Evolutionary conservation across 1,139 yeast genomes (phyloP).

Genomic region (Zygoascus sp.): DNA sequence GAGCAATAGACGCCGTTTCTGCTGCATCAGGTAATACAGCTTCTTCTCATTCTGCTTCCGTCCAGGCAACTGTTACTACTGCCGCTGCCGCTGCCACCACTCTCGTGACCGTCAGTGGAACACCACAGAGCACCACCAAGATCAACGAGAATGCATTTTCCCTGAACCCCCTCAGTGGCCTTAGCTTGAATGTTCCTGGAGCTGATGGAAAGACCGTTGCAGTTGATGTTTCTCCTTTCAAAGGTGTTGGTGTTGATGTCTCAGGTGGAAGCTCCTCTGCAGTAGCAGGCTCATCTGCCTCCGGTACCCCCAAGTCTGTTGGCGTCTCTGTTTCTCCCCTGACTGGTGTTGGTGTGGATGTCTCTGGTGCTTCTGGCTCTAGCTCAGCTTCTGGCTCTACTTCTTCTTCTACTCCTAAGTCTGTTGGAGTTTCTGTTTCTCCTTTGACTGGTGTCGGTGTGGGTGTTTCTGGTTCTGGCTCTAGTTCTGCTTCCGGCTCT

Average conservation of each 20-base stretch:
- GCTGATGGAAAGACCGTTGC: too few relatives aligned
- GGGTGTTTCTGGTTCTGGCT: not conserved
- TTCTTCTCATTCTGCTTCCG: conserved; percentile 1
- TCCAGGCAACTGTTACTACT: too few relatives aligned
- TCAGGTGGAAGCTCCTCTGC: too few relatives aligned
- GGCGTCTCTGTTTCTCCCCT: not conserved
- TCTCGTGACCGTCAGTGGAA: too few relatives aligned
- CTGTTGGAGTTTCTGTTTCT: not conserved
- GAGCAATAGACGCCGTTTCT: conserved; percentile 10
- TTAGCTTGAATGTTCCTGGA: too few relatives aligned
- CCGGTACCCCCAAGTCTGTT: not conserved
- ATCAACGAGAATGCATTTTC: too few relatives aligned
- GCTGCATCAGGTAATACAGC: not conserved
- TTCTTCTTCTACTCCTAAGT: too few relatives aligned
- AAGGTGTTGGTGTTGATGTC: too few relatives aligned
- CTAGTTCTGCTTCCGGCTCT: not conserved
- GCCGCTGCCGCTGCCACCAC: not conserved
- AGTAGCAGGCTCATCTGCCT: not conserved
- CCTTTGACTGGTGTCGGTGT: conserved; percentile 1
- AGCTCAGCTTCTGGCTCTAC: not conserved
- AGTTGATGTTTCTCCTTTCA: too few relatives aligned
- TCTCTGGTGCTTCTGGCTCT: not conserved
- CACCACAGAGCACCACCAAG: too few relatives aligned
- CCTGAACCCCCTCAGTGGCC: too few relatives aligned
- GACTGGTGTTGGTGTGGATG: not conserved